Evolutionary conservation across 1,139 yeast genomes (phyloP), one percentile per base, ranked within the genome.

Genomic region (Eremothecium gossypii): DNA sequence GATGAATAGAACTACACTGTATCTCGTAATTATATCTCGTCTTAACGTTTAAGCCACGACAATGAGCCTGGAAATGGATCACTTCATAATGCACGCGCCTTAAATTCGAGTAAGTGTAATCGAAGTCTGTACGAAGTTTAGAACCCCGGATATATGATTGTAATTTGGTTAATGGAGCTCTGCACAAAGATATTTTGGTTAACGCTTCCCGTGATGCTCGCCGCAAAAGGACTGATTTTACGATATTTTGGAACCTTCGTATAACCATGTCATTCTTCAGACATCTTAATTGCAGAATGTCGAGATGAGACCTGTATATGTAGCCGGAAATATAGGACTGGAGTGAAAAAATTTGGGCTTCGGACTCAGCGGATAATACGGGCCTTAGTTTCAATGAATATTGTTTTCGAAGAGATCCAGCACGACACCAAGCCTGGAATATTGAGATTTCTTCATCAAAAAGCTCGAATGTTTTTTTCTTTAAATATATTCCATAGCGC

Each of bases 401-500:
- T 7, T 20, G 46, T 29, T 44, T 45, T 41, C 70, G 57, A 34
- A 54, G 44, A 1, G 53, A 36, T 12, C 40, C 49, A 2, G 69
- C 69, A 48, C 63, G 62, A 27, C 66, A 53, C 3, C 50, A 44
- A 0, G 71, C 64, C 51, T 73, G 77, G 2, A 71, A 41, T 11
- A 36, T 23, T 4, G 27, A 35, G 39, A 41, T 7, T 14, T 30
- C 30, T 20, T 30, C 28, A 20, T 32, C 35, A 49, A 71, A 74
- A 2, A 80, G 76, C 49, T 73, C 74, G 31, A 79, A 56, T 70
- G 78, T 73, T 47, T 77, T 76, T 44, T 68, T 71, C 51, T 74
- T 73, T 33, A 81, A 81, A 59, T 77, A 79, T 67, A 79, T 67
- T 26, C 64, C 64, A 57, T 79, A 83, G 39, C 93, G 69, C 47